Conservation (phyloP, 441 rosid genomes). For the Eugenia klotzschiana region DNA sequence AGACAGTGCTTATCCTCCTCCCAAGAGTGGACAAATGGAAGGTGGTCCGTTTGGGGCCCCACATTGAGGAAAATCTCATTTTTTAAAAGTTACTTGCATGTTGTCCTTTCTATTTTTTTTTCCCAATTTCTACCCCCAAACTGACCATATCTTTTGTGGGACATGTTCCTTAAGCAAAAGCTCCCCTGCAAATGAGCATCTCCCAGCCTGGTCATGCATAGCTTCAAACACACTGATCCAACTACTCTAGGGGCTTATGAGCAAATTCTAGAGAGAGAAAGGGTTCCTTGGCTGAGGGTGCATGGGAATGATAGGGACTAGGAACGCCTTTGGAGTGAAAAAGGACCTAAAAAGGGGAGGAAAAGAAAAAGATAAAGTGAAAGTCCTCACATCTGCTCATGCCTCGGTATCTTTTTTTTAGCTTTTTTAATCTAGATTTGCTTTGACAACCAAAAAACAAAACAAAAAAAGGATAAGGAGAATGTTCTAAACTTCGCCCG, state of each 20-base stretch:
- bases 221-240: neutral
- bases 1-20: conserved; percentile 24
- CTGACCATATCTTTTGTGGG: neutral
- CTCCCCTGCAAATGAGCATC: neutral
- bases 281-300: conserved; percentile 18
- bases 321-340: neutral
- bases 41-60: conserved; percentile 27
- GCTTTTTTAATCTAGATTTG: neutral
- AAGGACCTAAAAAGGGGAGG: neutral
- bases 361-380: conserved; percentile 2
- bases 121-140: neutral
- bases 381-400: conserved; percentile 9
- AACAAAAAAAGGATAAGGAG: neutral
- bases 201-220: neutral
- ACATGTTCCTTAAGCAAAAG: neutral
- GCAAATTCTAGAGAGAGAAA: neutral
- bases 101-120: neutral
- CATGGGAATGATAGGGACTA: conserved; percentile 12
- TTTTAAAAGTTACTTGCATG: neutral
- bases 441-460: neutral
- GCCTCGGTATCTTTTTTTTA: conserved; percentile 4
- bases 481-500: neutral
- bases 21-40: conserved; percentile 9
- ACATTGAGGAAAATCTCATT: conserved; percentile 5
- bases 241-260: neutral